phyloP scores from a whole-genome alignment of 1,284 basidiomycete species.

The Vanrija sp. region DNA sequence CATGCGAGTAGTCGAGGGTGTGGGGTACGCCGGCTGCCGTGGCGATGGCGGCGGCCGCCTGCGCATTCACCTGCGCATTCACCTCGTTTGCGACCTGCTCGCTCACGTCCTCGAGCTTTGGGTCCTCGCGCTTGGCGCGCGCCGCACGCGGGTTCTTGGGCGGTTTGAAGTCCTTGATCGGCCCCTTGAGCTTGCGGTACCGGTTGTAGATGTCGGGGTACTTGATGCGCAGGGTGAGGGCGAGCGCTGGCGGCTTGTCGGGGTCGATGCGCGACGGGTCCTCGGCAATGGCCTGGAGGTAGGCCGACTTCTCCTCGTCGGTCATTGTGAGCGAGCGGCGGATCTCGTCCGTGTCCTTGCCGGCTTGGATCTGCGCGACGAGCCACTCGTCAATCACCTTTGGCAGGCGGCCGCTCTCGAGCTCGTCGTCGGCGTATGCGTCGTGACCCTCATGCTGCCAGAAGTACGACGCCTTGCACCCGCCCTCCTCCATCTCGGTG shows the following conservation, averaged over 20 bases:
- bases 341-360: constrained; percentile 40
- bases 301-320: constrained; percentile 38
- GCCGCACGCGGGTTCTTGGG: constrained; percentile 20
- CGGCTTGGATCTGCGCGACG: constrained; percentile 34
- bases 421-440: constrained; percentile 36
- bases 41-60: not conserved
- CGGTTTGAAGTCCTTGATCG: constrained; percentile 36
- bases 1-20: not conserved
- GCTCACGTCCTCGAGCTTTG: not conserved
- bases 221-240: constrained; percentile 39
- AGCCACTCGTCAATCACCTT: constrained; percentile 45
- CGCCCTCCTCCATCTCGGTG: constrained; percentile 38
- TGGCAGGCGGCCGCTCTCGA: constrained; percentile 36
- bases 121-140: constrained; percentile 6
- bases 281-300: constrained; percentile 30
- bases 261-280: constrained; percentile 32
- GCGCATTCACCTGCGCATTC: not conserved
- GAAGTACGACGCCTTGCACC: constrained; percentile 37
- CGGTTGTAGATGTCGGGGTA: constrained; percentile 48
- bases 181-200: constrained; percentile 42
- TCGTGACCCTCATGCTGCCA: constrained; percentile 47
- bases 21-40: not conserved
- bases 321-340: constrained; percentile 31
- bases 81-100: not conserved
- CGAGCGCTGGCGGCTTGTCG: constrained; percentile 38